phyloP scores from a whole-genome alignment of 768 basidiomycete species.

The Leucosporidium scottii region DNA sequence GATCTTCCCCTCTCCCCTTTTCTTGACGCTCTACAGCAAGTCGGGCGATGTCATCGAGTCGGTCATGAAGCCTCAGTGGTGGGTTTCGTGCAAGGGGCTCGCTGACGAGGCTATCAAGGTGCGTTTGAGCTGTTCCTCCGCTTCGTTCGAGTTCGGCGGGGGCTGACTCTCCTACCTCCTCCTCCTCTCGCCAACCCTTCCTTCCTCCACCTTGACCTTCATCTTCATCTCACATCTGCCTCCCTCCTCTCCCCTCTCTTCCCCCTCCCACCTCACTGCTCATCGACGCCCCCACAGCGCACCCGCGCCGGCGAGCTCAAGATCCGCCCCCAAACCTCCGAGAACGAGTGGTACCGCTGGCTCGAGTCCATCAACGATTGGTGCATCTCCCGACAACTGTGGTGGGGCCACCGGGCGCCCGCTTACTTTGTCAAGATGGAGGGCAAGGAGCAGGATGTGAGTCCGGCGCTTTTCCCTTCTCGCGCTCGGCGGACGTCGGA shows the following conservation, averaged over 20 bases:
- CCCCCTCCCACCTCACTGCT: background rate
- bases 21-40: slow-evolving; percentile 53
- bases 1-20: background rate
- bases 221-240: background rate
- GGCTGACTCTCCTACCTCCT: too few relatives aligned
- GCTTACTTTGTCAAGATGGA: slow-evolving; percentile 87
- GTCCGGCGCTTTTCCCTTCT: too few relatives aligned
- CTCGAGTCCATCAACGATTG: slow-evolving; percentile 92
- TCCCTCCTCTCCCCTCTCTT: background rate
- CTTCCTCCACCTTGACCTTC: too few relatives aligned
- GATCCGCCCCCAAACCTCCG: slow-evolving; percentile 76
- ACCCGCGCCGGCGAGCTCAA: slow-evolving; percentile 77
- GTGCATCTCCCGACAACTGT: slow-evolving; percentile 97
- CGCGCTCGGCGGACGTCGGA: too few relatives aligned
- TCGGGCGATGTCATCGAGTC: slow-evolving; percentile 95
- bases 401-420: slow-evolving; percentile 98
- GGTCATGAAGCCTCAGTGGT: slow-evolving; percentile 96
- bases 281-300: slow-evolving; percentile 50
- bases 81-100: slow-evolving; percentile 86
- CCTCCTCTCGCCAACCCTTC: too few relatives aligned
- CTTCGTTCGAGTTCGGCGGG: background rate
- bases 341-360: slow-evolving; percentile 95
- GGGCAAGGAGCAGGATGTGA: slow-evolving; percentile 55
- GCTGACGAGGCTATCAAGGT: slow-evolving; percentile 86
- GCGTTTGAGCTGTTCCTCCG: slow-evolving; percentile 9